Evolutionary conservation across 2,329 filamentous ascomycete species (phyloP).

Genomic region (Ophiostoma perfectum): DNA sequence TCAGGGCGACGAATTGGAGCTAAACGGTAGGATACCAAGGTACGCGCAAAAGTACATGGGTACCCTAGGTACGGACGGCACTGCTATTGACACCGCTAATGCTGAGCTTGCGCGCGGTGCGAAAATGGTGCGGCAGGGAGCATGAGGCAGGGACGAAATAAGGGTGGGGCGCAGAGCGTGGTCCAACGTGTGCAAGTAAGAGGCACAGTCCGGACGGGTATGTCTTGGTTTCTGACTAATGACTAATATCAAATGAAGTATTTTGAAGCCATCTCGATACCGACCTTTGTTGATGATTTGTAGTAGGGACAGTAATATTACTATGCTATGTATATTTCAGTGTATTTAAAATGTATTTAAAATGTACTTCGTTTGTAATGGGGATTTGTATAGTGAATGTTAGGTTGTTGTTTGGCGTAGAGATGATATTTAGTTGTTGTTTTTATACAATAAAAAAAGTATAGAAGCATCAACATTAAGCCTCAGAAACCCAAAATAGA

Average conservation of each 20-base stretch:
- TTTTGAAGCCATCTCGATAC: too few species aligned
- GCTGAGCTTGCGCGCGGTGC: not conserved
- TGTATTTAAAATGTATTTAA: too few species aligned
- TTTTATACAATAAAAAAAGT: too few species aligned
- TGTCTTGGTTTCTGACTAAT: not conserved
- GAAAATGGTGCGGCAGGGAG: conserved; percentile 4
- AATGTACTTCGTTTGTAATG: too few species aligned
- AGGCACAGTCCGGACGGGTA: not conserved
- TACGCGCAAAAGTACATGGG: not conserved
- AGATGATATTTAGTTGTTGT: too few species aligned
- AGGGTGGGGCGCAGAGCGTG: not conserved
- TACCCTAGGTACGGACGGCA: not conserved
- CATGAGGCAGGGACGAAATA: not conserved
- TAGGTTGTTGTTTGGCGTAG: too few species aligned
- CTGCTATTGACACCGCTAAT: not conserved
- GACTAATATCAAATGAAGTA: not conserved
- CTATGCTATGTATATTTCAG: too few species aligned
- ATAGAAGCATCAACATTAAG: too few species aligned
- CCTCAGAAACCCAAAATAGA: too few species aligned
- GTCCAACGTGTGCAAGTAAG: not conserved
- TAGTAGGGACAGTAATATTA: not conserved
- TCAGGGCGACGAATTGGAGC: conserved; percentile 4
- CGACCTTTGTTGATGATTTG: not conserved
- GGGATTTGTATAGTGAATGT: too few species aligned
- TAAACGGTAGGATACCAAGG: not conserved